These are phyloP conservation scores for Suhomyces bribrorum DNA, from an alignment of 1,139 yeast species.

Conservation along the genomic window DNA sequence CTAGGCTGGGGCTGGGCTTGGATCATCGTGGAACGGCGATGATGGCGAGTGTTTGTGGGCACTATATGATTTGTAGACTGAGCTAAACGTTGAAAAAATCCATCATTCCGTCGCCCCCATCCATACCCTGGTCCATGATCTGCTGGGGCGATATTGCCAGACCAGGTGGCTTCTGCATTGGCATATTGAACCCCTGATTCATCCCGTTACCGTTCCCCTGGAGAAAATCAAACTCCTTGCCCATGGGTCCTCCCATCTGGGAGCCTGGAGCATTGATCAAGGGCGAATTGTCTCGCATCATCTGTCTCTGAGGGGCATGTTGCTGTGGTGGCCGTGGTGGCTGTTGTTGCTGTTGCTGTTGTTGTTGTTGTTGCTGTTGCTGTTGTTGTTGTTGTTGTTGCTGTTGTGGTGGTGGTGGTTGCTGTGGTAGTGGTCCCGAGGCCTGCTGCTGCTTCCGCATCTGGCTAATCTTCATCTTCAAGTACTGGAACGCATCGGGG, in stretches of 20 bases:
- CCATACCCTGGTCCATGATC: slow-evolving; percentile 22
- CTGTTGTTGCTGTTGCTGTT: slow-evolving; percentile 13
- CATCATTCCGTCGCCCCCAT: slow-evolving; percentile 19
- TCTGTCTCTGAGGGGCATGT: slow-evolving; percentile 2
- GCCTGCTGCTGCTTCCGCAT: slow-evolving; percentile 34
- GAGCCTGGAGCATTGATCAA: background rate
- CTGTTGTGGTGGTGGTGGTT: slow-evolving; percentile 11
- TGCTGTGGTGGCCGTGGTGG: slow-evolving; percentile 13
- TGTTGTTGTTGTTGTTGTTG: slow-evolving; percentile 12
- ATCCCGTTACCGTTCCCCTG: slow-evolving; percentile 7
- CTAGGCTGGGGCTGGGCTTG: too few species aligned
- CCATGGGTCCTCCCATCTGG: background rate
- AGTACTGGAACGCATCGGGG: slow-evolving; percentile 55
- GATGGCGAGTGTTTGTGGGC: background rate
- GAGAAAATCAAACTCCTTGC: slow-evolving; percentile 8
- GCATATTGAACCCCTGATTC: slow-evolving; percentile 5
- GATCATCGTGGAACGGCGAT: too few species aligned
- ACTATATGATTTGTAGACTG: slow-evolving; percentile 1
- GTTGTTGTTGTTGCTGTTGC: slow-evolving; percentile 10
- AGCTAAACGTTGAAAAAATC: slow-evolving; percentile 16
- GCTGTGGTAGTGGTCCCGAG: slow-evolving; percentile 17
- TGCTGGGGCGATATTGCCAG: slow-evolving; percentile 43
- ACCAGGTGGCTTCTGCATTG: slow-evolving; percentile 10
- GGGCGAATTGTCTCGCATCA: slow-evolving; percentile 7
- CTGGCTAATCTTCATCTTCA: slow-evolving; percentile 48